These are phyloP conservation scores for Trypanosoma boissoni DNA, from an alignment of 208 protist species.

Conservation along the genomic window DNA sequence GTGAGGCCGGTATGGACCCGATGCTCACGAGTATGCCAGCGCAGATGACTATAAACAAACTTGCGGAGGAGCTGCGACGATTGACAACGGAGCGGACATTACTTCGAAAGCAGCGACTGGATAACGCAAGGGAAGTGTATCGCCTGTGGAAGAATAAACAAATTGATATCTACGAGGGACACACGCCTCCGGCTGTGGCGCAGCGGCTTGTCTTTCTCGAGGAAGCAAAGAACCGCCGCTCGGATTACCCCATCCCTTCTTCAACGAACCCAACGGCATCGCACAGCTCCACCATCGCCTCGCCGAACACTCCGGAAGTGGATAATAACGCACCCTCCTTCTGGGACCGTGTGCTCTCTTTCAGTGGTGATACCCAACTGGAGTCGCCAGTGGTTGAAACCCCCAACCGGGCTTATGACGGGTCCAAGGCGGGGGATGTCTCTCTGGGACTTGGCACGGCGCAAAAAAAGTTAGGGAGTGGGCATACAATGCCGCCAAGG, in stretches of 20 bases:
- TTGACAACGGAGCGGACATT: conserved; percentile 36
- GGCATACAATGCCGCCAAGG: no score
- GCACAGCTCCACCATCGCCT: no score
- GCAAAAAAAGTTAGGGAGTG: no score
- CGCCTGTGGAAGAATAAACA: conserved; percentile 69
- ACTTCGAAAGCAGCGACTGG: conserved; percentile 52
- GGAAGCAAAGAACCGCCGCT: background rate
- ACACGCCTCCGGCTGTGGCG: conserved; percentile 28
- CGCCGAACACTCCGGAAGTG: background rate
- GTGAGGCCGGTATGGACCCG: conserved; percentile 57
- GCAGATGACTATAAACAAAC: conserved; percentile 48
- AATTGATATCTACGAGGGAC: conserved; percentile 72
- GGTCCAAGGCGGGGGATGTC: background rate
- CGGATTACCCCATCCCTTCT: background rate
- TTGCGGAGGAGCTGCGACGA: conserved; percentile 45
- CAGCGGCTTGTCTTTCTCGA: conserved; percentile 34
- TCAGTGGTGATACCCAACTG: background rate
- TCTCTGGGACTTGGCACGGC: no score
- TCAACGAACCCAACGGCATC: background rate
- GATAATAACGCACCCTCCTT: background rate
- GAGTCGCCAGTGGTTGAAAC: background rate
- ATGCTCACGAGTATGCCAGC: conserved; percentile 59
- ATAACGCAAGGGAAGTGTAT: conserved; percentile 81
- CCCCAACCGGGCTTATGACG: background rate
- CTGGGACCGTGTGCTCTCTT: conserved; percentile 13